Evolutionary conservation across 1,139 yeast species (phyloP), one percentile per base, ranked within the genome.

Genomic region (Nakaseomyces sp.): DNA sequence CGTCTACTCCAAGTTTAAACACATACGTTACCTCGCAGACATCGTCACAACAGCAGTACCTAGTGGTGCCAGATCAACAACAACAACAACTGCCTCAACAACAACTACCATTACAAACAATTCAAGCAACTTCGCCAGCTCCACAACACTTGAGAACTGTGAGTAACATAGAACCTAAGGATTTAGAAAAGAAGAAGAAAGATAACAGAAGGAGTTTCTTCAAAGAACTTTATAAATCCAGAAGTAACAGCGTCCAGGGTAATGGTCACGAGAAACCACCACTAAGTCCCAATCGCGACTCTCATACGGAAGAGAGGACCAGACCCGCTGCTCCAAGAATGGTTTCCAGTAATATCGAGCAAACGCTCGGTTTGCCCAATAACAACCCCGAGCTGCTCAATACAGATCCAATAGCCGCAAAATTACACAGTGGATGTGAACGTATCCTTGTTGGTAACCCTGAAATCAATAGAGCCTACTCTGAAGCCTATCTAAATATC

Each of bases 341-440:
- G 1, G 33, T 7, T 1, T n/a, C 18, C 9, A 30, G 12, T 30
- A 16, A 30, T 30, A 15, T 16, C 5, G 19, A 30, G 15, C 29
- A 26, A 26, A 26, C 13, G 8, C 13, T n/a, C 12, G 8, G 2
- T 26, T 10, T 10, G n/a, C n/a, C 29, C 7, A 9, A 7, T 5
- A 26, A 4, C n/a, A 26, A 2, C 12, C 5, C 29, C 5, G 29
- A 26, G 13, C 29, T n/a, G 7, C 7, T 13, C 9, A 17, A 32
- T 7, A 18, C 24, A 4, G 24, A 32, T 7, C 24, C 24, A 9
- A 2, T 45, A 61, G 54, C 56, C 5, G 63, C 57, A 44, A 58
- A 52, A 44, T 44, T 60, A 18, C 64, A 60, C 45, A 57, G 52
- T 19, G 53, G 50, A 22, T 52, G 55, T 35, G 50, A 50, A 32